Base-by-base conservation (phyloP, 805 yeast species). In the Lipomyces yamadae region DNA sequence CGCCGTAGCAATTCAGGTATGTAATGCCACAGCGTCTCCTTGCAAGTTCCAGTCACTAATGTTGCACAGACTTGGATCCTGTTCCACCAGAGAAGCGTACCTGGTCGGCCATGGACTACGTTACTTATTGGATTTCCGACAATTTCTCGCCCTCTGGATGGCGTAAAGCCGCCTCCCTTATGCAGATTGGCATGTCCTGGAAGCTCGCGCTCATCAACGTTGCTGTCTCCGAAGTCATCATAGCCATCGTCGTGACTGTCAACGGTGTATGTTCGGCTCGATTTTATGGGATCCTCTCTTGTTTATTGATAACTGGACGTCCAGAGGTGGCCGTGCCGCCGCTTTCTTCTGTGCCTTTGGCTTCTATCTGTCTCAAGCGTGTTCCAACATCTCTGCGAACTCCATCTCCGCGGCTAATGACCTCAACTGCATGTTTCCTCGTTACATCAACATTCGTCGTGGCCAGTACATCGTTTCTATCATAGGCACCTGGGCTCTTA, bases 331-430 rank as follows among this genome's bases (percentile, higher is more conserved):
- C 15, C 78, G 87, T 63, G 85, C 84, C 34, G 87, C 82, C 6
- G 81, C 83, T 1, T 83, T 84, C 73, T 84, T 82, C 68, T 76
- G 78, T 8, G 75, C 80, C 0, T 66, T 76, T 29, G 73, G 77
- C 1, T 80, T 80, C 69, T 67, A 76, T 50, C 59, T 77, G 4
- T 75, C 80, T n/a, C 81, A 79, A 55, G 50, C 79, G 18, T 76
- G 80, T 8, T 73, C 78, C 57, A 80, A 80, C 67, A 72, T 76
- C 1, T 77, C 81, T 58, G 84, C 80, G 42, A 81, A 81, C 67
- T 81, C 83, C 53, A 76, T 81, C 54, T 78, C 84, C 57, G 84
- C 84, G 11, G 86, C 85, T 18, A 84, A 83, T 78, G 86, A 84
- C 67, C 70, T 84, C 69, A 81, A 84, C 33, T 86, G 83, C 63